Conservation (phyloP, 2,329 filamentous ascomycete genomes). For the Orbilia javanica region DNA sequence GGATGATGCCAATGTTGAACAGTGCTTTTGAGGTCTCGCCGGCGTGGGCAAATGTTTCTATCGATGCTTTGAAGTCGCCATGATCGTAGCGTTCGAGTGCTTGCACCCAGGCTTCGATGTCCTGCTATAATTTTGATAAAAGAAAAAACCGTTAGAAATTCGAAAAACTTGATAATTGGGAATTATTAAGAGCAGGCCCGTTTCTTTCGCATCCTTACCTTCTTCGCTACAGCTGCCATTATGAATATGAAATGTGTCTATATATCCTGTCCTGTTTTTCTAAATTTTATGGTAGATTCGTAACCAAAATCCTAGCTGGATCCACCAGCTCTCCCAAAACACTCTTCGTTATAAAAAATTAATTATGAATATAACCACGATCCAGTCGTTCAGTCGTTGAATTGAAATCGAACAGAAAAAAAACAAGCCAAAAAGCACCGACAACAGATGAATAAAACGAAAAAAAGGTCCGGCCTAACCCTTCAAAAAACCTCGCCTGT, state of each 20-base stretch:
- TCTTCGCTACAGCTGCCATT: conserved; percentile 5
- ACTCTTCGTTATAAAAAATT: background rate
- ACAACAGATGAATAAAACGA: background rate
- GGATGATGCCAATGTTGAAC: conserved; percentile 98
- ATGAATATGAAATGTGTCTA: background rate
- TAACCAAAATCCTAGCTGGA: conserved; percentile 12
- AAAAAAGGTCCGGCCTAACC: conserved; percentile 30
- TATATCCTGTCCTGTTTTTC: background rate
- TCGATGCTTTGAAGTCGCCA: conserved; percentile 92
- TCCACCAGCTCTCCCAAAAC: conserved; percentile 13
- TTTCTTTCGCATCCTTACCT: no score
- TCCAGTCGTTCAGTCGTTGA: conserved; percentile 19
- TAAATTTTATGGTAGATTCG: background rate
- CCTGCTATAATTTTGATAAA: conserved; percentile 38
- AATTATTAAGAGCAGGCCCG: no score
- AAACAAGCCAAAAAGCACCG: background rate
- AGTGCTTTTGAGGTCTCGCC: conserved; percentile 97
- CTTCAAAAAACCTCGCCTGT: conserved; percentile 17
- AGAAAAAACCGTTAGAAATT: conserved; percentile 5
- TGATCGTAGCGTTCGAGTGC: conserved; percentile 93
- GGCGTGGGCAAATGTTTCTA: conserved; percentile 85
- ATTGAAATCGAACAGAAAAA: conserved; percentile 6
- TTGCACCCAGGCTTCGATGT: conserved; percentile 93
- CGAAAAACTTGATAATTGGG: background rate
- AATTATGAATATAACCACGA: background rate